phyloP scores from a whole-genome alignment of 2,329 filamentous ascomycete genomes.

The Elsinoe fawcettii region DNA sequence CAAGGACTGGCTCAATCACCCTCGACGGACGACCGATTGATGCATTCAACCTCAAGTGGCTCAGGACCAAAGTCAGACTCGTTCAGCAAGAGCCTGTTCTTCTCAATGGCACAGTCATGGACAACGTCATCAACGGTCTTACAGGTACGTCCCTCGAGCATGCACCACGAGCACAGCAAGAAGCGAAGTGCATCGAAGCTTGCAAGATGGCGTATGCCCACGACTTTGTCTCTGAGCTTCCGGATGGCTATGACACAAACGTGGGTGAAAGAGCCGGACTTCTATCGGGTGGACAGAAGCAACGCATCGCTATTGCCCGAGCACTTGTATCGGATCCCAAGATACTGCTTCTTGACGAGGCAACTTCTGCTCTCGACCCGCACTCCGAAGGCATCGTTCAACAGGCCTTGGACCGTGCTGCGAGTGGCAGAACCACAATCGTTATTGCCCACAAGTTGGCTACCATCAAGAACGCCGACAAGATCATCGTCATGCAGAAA shows the following conservation, averaged over 20 bases:
- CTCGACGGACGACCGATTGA: conserved; percentile 45
- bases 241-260: conserved; percentile 19
- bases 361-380: conserved; percentile 30
- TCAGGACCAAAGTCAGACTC: conserved; percentile 41
- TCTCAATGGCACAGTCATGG: conserved; percentile 35
- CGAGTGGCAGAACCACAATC: conserved; percentile 33
- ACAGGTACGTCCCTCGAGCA: conserved; percentile 15
- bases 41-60: conserved; percentile 40
- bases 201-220: conserved; percentile 16
- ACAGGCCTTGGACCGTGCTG: conserved; percentile 33
- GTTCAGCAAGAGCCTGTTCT: conserved; percentile 24
- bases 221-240: conserved; percentile 18
- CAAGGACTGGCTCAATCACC: conserved; percentile 16
- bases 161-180: conserved; percentile 5
- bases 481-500: conserved; percentile 36
- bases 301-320: conserved; percentile 38
- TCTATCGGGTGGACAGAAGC: conserved; percentile 33
- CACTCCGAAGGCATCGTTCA: conserved; percentile 25
- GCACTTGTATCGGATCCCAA: conserved; percentile 35
- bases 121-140: conserved; percentile 25
- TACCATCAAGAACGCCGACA: conserved; percentile 34
- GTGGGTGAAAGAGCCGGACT: conserved; percentile 18
- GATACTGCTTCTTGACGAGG: conserved; percentile 38
- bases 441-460: conserved; percentile 38
- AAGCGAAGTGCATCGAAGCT: conserved; percentile 14